Evolutionary conservation across 768 basidiomycete species (phyloP).

Genomic region (Termitomyces titanicus): DNA sequence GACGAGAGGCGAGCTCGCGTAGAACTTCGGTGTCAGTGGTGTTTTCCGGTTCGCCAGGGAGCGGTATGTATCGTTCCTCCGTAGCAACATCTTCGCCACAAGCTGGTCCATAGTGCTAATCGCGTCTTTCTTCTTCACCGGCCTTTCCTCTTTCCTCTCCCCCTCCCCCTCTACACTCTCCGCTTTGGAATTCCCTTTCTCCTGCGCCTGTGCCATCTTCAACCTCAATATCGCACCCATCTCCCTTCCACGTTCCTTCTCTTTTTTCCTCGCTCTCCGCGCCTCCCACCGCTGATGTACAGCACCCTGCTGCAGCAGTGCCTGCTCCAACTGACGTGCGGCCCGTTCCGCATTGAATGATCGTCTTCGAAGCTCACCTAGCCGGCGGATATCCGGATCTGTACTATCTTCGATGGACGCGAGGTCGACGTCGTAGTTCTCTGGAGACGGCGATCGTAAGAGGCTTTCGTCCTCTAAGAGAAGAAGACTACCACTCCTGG

Average conservation of each 20-base stretch:
- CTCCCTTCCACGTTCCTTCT: constrained; percentile 55
- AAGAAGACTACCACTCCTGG: constrained; percentile 26
- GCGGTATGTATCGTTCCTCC: constrained; percentile 21
- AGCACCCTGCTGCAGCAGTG: constrained; percentile 30
- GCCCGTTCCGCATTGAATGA: constrained; percentile 18
- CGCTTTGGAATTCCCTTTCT: not conserved
- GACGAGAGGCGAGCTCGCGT: constrained; percentile 10
- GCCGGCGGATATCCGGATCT: constrained; percentile 34
- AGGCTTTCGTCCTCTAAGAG: constrained; percentile 34
- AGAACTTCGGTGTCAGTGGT: constrained; percentile 6
- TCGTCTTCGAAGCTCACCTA: constrained; percentile 38
- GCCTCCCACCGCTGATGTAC: constrained; percentile 37
- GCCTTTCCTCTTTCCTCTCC: not conserved
- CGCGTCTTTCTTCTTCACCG: not conserved
- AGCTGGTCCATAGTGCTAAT: constrained; percentile 33
- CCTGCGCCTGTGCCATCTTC: constrained; percentile 34
- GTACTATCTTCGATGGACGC: constrained; percentile 25
- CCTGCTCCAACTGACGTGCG: constrained; percentile 16
- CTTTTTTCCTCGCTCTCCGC: constrained; percentile 41
- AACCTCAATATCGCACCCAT: constrained; percentile 52
- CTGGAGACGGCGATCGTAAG: constrained; percentile 40
- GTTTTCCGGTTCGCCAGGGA: constrained; percentile 16
- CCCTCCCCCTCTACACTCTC: not conserved
- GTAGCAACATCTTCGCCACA: constrained; percentile 37
- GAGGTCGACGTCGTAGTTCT: constrained; percentile 34